Base-by-base conservation (phyloP, 108 stramenopile species). In the Cyclotella atomus region DNA sequence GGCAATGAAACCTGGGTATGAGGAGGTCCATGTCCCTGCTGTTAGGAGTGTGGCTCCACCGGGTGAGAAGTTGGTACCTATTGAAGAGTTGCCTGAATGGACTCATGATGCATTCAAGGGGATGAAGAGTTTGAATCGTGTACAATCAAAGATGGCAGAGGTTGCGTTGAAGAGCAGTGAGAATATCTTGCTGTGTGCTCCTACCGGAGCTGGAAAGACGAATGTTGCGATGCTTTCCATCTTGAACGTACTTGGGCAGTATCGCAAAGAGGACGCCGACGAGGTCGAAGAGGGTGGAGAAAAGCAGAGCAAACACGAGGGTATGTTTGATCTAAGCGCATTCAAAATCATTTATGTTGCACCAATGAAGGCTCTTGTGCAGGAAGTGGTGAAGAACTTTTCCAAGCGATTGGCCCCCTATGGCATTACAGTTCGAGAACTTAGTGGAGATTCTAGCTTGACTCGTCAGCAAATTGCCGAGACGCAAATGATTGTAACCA, bases 281-380 rank as follows among this genome's bases (percentile, higher is more conserved):
- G 61, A 87, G 21, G 67, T 33, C 41, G 73, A 78, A 7, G 63
- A 64, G n/a, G 73, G 59, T 9, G 85, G 79, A 24, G 83, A 74
- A n/a, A 85, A 84, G 28, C 55, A 52, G 32, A 82, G 77, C 57
- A 85, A 86, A 35, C 65, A 81, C 65, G 59, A 67, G 52, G 89
- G 81, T 41, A 84, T 36, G 21, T 85, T 97, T 75, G 96, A 99
- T 54, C 59, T 92, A 20, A 77, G 83, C 30, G 73, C 91, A 2
- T 99, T 99, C 85, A 99, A 99, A 82, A 98, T 99, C 71, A 97
- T 99, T 24, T 99, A 99, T 72, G 95, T 99, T 1, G 99, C 99
- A 19, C 99, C 99, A 27, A 99, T 99, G 99, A 99, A 99, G 83
- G 99, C 99, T 49, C 85, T 99, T 50, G 99, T 99, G 19, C 99